These are phyloP conservation scores for Straminergon stramineum DNA, from an alignment of 225 moss, liverwort and hornwort species.

Conservation along the genomic window DNA sequence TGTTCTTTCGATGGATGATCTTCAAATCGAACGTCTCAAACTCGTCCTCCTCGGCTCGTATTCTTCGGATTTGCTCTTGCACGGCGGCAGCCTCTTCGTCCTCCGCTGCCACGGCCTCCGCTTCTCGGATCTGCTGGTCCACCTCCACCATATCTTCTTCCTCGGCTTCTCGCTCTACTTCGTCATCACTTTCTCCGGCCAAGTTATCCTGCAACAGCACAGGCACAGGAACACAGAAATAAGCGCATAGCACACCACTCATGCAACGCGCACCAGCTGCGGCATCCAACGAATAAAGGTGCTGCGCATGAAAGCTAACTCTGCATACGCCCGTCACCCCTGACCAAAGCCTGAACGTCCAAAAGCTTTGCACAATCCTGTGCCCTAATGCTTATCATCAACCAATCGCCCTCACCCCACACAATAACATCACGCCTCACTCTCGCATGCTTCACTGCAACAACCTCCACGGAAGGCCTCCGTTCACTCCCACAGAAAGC, in stretches of 20 bases:
- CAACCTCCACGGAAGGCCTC: not conserved
- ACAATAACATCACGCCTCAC: not conserved
- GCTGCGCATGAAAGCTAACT: not conserved
- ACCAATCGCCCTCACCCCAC: not conserved
- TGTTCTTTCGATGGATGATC: slow-evolving; percentile 90
- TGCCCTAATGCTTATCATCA: not conserved
- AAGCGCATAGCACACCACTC: not conserved
- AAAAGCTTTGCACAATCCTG: not conserved
- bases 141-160: slow-evolving; percentile 41
- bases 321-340: not conserved
- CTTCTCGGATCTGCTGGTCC: slow-evolving; percentile 49
- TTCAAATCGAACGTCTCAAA: slow-evolving; percentile 97
- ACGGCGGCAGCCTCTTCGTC: slow-evolving; percentile 94
- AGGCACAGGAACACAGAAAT: not conserved
- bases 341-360: not conserved
- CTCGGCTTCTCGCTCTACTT: slow-evolving; percentile 33
- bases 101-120: slow-evolving; percentile 86
- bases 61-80: slow-evolving; percentile 93
- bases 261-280: not conserved
- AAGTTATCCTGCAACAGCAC: slow-evolving; percentile 15
- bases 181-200: slow-evolving; percentile 62
- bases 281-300: not conserved
- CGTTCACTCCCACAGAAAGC: not conserved
- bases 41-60: slow-evolving; percentile 94
- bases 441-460: not conserved